phyloP scores from a whole-genome alignment of 768 basidiomycete genomes.

The Collybiopsis luxurians region DNA sequence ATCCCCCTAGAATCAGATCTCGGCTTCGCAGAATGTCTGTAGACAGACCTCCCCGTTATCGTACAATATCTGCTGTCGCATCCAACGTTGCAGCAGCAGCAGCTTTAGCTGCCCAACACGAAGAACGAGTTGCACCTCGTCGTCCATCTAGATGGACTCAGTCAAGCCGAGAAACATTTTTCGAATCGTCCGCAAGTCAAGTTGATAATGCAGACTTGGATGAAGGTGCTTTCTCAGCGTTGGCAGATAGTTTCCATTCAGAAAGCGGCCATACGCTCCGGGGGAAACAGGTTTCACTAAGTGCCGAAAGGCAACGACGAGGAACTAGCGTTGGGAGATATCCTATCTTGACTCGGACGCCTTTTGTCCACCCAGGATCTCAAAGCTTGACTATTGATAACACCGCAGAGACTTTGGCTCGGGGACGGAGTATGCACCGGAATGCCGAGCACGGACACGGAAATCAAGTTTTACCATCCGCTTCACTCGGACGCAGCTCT shows the following conservation, averaged over 20 bases:
- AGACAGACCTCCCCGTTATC: constrained; percentile 62
- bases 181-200: constrained; percentile 16
- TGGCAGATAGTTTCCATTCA: constrained; percentile 78
- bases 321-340: constrained; percentile 45
- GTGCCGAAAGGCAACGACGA: constrained; percentile 46
- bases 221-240: constrained; percentile 50
- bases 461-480: constrained; percentile 20
- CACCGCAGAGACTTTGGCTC: constrained; percentile 23
- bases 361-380: constrained; percentile 29
- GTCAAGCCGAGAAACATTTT: constrained; percentile 25
- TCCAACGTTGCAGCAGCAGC: constrained; percentile 73
- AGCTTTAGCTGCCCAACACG: constrained; percentile 63
- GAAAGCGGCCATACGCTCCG: constrained; percentile 49
- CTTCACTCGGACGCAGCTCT: constrained; percentile 40
- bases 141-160: constrained; percentile 25
- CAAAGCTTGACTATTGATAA: constrained; percentile 30
- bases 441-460: constrained; percentile 23
- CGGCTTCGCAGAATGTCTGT: constrained; percentile 45
- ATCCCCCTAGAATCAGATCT: constrained; percentile 37
- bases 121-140: constrained; percentile 35
- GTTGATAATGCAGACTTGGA: constrained; percentile 38
- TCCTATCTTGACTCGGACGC: constrained; percentile 26
- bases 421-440: constrained; percentile 47
- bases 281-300: constrained; percentile 67
- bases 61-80: constrained; percentile 64